A percentile compares a stretch with the other conserved stretches of the same genome.
These are phyloP conservation scores for Metschnikowia sp. DNA, from an alignment of 805 yeast species.

Conservation along the genomic window DNA sequence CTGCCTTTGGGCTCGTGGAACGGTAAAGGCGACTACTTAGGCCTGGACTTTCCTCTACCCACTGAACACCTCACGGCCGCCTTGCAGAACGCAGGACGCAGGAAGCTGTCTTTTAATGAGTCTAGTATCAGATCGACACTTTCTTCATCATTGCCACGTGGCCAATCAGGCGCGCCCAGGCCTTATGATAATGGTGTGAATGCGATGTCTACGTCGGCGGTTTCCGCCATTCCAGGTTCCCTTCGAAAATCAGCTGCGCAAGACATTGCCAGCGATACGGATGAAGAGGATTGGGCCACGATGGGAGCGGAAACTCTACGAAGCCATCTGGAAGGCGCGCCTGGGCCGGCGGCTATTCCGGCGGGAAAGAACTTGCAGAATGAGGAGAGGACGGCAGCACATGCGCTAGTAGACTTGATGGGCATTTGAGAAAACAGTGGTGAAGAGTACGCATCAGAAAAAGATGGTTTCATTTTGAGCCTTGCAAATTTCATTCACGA, in stretches of 20 bases:
- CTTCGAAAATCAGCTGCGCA: neutral
- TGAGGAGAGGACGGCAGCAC: slow-evolving; percentile 55
- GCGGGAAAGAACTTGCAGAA: slow-evolving; percentile 18
- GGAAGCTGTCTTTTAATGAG: slow-evolving; percentile 43
- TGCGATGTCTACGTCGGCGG: neutral
- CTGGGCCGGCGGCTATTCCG: slow-evolving; percentile 11
- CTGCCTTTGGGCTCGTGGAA: slow-evolving; percentile 26
- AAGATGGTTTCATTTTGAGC: too few relatives aligned
- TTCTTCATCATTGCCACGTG: slow-evolving; percentile 23
- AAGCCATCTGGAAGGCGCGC: slow-evolving; percentile 20
- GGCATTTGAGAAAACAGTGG: slow-evolving; percentile 12
- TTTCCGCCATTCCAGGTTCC: neutral
- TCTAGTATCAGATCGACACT: slow-evolving; percentile 42
- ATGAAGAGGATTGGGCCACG: slow-evolving; percentile 95
- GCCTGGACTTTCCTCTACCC: slow-evolving; percentile 12
- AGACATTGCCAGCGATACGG: slow-evolving; percentile 60
- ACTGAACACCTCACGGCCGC: slow-evolving; percentile 22
- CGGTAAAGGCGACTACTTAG: slow-evolving; percentile 10
- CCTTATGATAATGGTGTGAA: slow-evolving; percentile 3
- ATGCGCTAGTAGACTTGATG: slow-evolving; percentile 62
- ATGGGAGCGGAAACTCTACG: slow-evolving; percentile 77
- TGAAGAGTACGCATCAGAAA: too few relatives aligned
- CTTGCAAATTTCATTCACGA: too few relatives aligned
- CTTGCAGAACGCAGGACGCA: slow-evolving; percentile 21
- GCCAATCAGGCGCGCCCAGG: slow-evolving; percentile 3